Percentiles rank a stretch among this genome's conserved stretches.
These are phyloP conservation scores for Tulasnella sp. DNA, from an alignment of 768 basidiomycete genomes.

Conservation along the genomic window DNA sequence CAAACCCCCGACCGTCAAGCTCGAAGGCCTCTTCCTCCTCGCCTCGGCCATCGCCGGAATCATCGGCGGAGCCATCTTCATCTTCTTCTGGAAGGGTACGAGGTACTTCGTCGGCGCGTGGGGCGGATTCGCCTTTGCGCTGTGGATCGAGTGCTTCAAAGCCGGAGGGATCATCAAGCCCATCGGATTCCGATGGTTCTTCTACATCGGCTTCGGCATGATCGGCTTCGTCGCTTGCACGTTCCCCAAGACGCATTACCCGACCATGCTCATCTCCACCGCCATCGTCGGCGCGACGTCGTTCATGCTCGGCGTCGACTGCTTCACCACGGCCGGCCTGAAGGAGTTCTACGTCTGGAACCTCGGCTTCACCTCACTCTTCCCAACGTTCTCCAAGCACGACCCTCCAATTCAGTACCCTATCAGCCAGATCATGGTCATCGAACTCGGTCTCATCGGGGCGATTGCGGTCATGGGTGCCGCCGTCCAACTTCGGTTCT, in stretches of 20 bases:
- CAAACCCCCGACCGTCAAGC: constrained; percentile 73
- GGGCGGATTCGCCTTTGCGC: constrained; percentile 83
- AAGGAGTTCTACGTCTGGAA: constrained; percentile 99
- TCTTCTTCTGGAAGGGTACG: constrained; percentile 92
- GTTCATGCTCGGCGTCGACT: constrained; percentile 91
- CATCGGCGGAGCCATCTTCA: constrained; percentile 80
- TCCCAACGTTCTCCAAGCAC: constrained; percentile 65
- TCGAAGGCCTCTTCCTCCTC: constrained; percentile 90
- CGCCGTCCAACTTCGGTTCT: constrained; percentile 87
- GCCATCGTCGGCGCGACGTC: constrained; percentile 89
- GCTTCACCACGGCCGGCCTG: constrained; percentile 86
- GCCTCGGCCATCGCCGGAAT: constrained; percentile 77
- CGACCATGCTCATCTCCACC: constrained; percentile 82
- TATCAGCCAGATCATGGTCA: constrained; percentile 87
- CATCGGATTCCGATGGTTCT: constrained; percentile 83
- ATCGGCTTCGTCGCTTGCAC: constrained; percentile 83
- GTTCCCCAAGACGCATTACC: constrained; percentile 84
- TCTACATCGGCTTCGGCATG: constrained; percentile 78
- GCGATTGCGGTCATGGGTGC: constrained; percentile 84
- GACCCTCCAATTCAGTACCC: constrained; percentile 73
- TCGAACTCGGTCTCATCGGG: constrained; percentile 86
- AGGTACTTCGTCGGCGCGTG: constrained; percentile 72
- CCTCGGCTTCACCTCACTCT: constrained; percentile 79
- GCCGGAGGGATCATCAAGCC: constrained; percentile 78
- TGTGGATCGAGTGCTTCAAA: constrained; percentile 86